Evolutionary conservation across 2,329 filamentous ascomycete genomes (phyloP), one percentile per base, ranked within the genome.

Genomic region (Apiospora marii): DNA sequence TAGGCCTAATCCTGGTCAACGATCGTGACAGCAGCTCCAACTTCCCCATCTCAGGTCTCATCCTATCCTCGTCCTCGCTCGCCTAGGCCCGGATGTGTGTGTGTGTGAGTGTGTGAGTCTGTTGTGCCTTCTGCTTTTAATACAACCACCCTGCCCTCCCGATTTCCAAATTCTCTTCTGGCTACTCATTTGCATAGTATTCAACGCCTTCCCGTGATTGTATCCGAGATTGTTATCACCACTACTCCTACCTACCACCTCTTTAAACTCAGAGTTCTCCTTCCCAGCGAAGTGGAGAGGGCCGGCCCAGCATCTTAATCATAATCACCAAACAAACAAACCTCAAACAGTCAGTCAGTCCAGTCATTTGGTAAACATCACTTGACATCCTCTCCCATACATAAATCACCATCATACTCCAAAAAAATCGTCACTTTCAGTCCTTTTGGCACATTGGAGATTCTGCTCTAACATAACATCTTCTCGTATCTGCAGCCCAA

Each of bases 21-120:
- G 51, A 58, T 58, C 51, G 51, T 58, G 51, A 58, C 51, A 58
- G 51, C 51, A 34, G 27, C 51, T 58, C 58, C 58, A 64, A 41
- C 58, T 64, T 64, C 58, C 58, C 58, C 58, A 64, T 64, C 58
- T 64, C 58, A 41, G 58, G 58, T 64, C 58, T 64, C 58, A 64
- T 64, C 53, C 53, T 61, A 30, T 61, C 58, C 58, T 64, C 58
- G 22, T 22, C n/a, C 58, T 34, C 46, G 46, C 53, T 61, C 53
- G 53, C 53, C 53, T 61, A 37, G 30, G 53, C 53, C 27, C 53
- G 53, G 53, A n/a, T n/a, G 13, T 61, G 22, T 19, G n/a, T 51
- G n/a, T 51, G n/a, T 27, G 49, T 58, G 27, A 41, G 34, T 64
- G 58, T n/a, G 58, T 2, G 34, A 41, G 53, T 34, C 16, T 61